Conservation (phyloP, 306 rosid genomes). For the Quercus agrifolia region DNA sequence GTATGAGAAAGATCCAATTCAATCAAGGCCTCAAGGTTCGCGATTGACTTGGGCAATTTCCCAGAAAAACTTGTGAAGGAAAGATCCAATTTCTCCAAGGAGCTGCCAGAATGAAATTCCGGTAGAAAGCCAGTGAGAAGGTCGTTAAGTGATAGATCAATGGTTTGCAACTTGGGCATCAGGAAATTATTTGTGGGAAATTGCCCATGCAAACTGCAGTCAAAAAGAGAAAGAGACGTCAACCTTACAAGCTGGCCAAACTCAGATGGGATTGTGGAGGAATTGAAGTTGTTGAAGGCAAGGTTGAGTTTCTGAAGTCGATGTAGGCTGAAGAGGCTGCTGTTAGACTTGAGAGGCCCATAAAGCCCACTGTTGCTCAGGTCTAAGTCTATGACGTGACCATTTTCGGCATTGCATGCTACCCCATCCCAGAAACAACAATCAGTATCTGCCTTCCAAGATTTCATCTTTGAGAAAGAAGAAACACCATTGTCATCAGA, state of each 20-base stretch:
- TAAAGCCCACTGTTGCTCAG: conserved; percentile 2
- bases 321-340: conserved; percentile 12
- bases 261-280: conserved; percentile 1
- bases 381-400: conserved; percentile 17
- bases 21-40: too few species aligned
- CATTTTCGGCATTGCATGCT: neutral
- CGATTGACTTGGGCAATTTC: too few species aligned
- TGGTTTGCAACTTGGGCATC: too few species aligned
- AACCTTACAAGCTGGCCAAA: conserved; percentile 13
- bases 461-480: neutral
- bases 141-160: too few species aligned
- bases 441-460: conserved; percentile 10
- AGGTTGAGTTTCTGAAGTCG: conserved; percentile 17
- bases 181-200: too few species aligned
- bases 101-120: too few species aligned
- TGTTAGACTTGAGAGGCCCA: conserved; percentile 15
- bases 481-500: too few species aligned
- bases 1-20: fast-evolving
- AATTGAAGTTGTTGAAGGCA: neutral
- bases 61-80: too few species aligned
- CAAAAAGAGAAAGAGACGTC: too few species aligned
- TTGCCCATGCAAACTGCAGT: too few species aligned
- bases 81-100: fast-evolving
- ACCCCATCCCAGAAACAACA: conserved; percentile 23
- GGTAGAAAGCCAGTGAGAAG: too few species aligned